phyloP scores from a whole-genome alignment of 768 basidiomycete species.

The Naganishia vaughanmartiniae region DNA sequence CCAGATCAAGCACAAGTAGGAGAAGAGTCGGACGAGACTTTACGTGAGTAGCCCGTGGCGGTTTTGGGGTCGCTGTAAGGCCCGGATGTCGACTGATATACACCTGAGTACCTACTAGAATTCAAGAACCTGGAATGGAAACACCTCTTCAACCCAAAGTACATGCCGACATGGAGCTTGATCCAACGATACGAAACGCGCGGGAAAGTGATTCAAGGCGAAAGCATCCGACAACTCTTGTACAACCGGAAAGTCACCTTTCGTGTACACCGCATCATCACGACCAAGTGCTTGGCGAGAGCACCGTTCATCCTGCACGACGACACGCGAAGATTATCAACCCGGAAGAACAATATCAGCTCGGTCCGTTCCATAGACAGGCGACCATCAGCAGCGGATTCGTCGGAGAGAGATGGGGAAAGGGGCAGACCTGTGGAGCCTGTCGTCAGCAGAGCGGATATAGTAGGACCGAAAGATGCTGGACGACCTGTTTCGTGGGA shows the following conservation, averaged over 20 bases:
- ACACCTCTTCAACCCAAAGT: background rate
- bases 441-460: background rate
- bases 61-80: no score
- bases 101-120: background rate
- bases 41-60: background rate
- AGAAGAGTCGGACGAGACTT: no score
- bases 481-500: slow-evolving; percentile 8
- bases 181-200: background rate
- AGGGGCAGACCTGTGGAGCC: background rate
- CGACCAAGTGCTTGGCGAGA: background rate
- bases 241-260: background rate
- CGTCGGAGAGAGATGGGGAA: background rate
- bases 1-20: no score
- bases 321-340: background rate
- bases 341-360: background rate
- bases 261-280: background rate
- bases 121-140: background rate
- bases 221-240: background rate
- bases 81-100: background rate
- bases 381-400: no score
- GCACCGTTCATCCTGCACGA: background rate
- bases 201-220: background rate
- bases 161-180: slow-evolving; percentile 13
- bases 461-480: background rate
- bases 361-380: no score